Percentiles rank a stretch among this genome's conserved stretches.
phyloP scores from a whole-genome alignment of 1,139 yeast species.

The Scheffersomyces quercinus region DNA sequence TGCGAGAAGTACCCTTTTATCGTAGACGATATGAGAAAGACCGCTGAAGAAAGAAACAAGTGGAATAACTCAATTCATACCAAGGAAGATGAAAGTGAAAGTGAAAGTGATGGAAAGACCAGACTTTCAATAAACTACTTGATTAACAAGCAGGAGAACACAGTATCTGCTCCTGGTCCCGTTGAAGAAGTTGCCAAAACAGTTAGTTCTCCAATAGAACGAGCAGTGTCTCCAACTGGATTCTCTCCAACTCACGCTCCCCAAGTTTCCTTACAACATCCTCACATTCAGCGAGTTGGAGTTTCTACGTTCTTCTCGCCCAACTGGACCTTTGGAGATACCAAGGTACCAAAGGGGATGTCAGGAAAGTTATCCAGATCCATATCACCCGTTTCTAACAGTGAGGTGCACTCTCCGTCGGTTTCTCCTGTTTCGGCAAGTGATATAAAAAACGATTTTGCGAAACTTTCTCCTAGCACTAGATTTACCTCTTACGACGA shows the following conservation, averaged over 20 bases:
- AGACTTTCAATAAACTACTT: constrained; percentile 21
- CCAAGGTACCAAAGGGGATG: constrained; percentile 4
- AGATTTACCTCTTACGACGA: constrained; percentile 6
- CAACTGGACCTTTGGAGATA: constrained; percentile 14
- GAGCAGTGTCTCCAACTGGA: too few species aligned
- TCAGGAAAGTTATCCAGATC: constrained; percentile 18
- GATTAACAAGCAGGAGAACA: constrained; percentile 13
- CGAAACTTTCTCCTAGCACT: constrained; percentile 1
- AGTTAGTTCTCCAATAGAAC: too few species aligned
- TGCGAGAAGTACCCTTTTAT: constrained; percentile 60
- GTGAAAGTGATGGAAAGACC: constrained; percentile 5
- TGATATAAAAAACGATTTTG: constrained; percentile 7
- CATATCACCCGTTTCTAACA: constrained; percentile 23
- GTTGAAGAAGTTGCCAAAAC: too few species aligned
- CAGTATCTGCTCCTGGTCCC: too few species aligned
- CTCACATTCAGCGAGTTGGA: background rate
- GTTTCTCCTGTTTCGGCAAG: constrained; percentile 6
- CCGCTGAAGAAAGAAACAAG: constrained; percentile 54
- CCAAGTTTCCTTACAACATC: background rate
- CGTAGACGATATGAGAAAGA: constrained; percentile 57
- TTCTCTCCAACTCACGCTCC: background rate
- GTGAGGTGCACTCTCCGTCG: constrained; percentile 5
- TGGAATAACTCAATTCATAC: constrained; percentile 10
- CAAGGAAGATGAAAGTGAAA: constrained; percentile 8
- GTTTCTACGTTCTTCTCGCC: constrained; percentile 10